Percentiles rank a stretch among this genome's conserved stretches.
Evolutionary conservation across 2,329 filamentous ascomycete genomes (phyloP).

Genomic region (Aspergillus aculeatinus): DNA sequence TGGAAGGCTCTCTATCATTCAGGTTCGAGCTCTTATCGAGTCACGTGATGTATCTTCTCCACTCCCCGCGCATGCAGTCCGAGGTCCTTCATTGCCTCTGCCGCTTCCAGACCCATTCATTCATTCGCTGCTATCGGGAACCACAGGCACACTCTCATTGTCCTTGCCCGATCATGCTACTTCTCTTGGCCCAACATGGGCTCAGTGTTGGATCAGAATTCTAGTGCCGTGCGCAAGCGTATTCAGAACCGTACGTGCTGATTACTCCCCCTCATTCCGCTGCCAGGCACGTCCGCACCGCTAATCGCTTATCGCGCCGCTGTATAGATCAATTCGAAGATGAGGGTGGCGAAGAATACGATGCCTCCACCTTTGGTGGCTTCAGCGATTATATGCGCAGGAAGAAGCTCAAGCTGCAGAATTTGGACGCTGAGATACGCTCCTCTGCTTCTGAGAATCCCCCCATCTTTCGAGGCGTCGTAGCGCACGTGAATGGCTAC

Average conservation of each 20-base stretch:
- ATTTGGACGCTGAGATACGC: slow-evolving; percentile 80
- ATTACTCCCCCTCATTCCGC: background rate
- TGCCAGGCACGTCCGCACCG: background rate
- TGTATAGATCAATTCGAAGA: slow-evolving; percentile 67
- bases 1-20: background rate
- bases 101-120: background rate
- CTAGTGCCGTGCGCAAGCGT: slow-evolving; percentile 59
- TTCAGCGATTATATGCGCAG: slow-evolving; percentile 89
- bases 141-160: background rate
- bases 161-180: slow-evolving; percentile 19
- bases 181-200: slow-evolving; percentile 51
- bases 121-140: background rate
- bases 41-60: background rate
- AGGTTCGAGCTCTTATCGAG: background rate
- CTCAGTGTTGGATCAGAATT: slow-evolving; percentile 61
- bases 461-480: slow-evolving; percentile 84
- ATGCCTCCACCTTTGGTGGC: slow-evolving; percentile 79
- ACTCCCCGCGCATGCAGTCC: background rate
- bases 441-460: slow-evolving; percentile 68
- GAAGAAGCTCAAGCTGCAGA: slow-evolving; percentile 97
- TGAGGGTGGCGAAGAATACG: slow-evolving; percentile 89
- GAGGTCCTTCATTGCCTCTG: background rate
- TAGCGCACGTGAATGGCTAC: slow-evolving; percentile 91
- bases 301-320: slow-evolving; percentile 3
- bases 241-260: slow-evolving; percentile 56